phyloP scores from a whole-genome alignment of 2,329 filamentous ascomycete species.

The Penicillium oxalicum region DNA sequence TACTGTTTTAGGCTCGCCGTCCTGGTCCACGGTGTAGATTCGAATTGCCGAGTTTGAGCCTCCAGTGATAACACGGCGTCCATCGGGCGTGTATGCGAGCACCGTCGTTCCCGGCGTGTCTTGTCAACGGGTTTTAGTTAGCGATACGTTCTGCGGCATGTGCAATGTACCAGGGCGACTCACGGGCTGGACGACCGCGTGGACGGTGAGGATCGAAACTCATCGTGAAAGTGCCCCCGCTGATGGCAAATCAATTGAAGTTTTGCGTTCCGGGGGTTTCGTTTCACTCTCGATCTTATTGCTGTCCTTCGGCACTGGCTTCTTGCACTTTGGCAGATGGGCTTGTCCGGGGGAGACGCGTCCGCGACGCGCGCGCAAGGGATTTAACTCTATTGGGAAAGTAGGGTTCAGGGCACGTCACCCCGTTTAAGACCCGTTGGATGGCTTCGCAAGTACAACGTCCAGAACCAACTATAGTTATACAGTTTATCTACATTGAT shows the following conservation, averaged over 20 bases:
- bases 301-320: background rate
- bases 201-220: constrained; percentile 33
- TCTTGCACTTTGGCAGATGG: constrained; percentile 6
- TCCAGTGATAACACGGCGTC: constrained; percentile 78
- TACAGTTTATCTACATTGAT: too few relatives aligned
- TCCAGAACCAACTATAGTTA: too few relatives aligned
- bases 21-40: constrained; percentile 82
- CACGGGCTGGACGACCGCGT: constrained; percentile 44
- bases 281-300: constrained; percentile 6
- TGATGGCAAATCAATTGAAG: background rate
- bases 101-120: constrained; percentile 83
- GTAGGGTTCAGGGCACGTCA: constrained; percentile 29
- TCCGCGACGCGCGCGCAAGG: constrained; percentile 22
- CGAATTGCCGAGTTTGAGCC: constrained; percentile 92
- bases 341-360: constrained; percentile 18
- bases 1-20: constrained; percentile 86
- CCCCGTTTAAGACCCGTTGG: background rate
- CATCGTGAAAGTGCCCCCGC: constrained; percentile 21
- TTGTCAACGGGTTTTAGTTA: constrained; percentile 23
- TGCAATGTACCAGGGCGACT: constrained; percentile 18
- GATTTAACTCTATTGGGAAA: constrained; percentile 23
- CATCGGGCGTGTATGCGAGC: constrained; percentile 83
- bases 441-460: background rate
- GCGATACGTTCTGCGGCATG: constrained; percentile 1
- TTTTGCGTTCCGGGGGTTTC: constrained; percentile 5